Conservation (phyloP, 2,329 filamentous ascomycete species). For the Diaporthe australafricana region DNA sequence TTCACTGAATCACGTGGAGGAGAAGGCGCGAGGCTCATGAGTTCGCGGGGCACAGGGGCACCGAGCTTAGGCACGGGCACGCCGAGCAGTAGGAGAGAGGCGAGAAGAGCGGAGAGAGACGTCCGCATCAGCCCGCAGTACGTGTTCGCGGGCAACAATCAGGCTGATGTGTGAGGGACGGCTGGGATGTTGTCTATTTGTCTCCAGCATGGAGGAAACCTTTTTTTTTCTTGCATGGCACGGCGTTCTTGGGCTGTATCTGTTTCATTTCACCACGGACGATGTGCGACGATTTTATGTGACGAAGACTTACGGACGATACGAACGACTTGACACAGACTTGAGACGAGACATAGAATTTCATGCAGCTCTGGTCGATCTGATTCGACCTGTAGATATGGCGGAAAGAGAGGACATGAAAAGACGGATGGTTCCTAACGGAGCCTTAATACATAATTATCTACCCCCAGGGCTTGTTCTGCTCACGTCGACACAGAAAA, state of each 20-base stretch:
- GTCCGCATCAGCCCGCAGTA: slow-evolving; percentile 32
- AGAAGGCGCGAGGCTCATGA: slow-evolving; percentile 41
- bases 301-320: slow-evolving; percentile 21
- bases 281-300: slow-evolving; percentile 27
- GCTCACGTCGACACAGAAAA: neutral
- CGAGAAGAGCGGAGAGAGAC: slow-evolving; percentile 37
- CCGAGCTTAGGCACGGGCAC: slow-evolving; percentile 29
- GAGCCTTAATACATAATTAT: slow-evolving; percentile 13
- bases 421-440: slow-evolving; percentile 1
- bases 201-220: neutral
- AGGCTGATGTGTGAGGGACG: neutral
- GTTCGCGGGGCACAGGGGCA: slow-evolving; percentile 6
- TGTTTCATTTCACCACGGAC: slow-evolving; percentile 1
- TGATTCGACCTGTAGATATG: neutral
- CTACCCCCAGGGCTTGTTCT: neutral
- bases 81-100: slow-evolving; percentile 44
- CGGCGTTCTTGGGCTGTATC: slow-evolving; percentile 29
- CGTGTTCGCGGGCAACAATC: slow-evolving; percentile 28
- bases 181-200: neutral
- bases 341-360: slow-evolving; percentile 23
- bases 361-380: neutral
- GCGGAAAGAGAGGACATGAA: slow-evolving; percentile 1
- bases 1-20: slow-evolving; percentile 55
- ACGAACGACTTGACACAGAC: slow-evolving; percentile 17
- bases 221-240: slow-evolving; percentile 32